These are phyloP conservation scores for Plectosphaerella plurivora DNA, from an alignment of 2,329 filamentous ascomycete species.

Conservation along the genomic window DNA sequence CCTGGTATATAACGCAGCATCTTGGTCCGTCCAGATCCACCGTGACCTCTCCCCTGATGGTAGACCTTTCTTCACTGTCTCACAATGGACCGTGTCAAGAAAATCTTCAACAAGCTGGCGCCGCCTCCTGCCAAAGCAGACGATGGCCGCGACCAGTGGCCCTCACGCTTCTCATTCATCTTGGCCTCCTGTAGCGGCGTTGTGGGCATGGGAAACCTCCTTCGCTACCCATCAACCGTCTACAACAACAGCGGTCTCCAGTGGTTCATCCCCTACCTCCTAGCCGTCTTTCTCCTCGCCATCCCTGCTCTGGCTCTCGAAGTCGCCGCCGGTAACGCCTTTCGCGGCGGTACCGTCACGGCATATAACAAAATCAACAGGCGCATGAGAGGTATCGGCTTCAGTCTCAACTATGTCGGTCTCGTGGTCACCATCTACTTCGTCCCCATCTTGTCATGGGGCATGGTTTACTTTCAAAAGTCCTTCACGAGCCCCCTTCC, in stretches of 20 bases:
- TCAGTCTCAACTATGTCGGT: slow-evolving; percentile 44
- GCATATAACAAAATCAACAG: slow-evolving; percentile 44
- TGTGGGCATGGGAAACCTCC: slow-evolving; percentile 49
- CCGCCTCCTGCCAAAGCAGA: slow-evolving; percentile 16
- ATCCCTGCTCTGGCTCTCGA: slow-evolving; percentile 50
- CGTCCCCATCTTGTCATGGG: slow-evolving; percentile 48
- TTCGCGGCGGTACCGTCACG: slow-evolving; percentile 45
- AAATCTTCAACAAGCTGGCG: slow-evolving; percentile 12
- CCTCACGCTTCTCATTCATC: slow-evolving; percentile 39
- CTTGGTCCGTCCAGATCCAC: too few relatives aligned
- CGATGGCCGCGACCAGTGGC: slow-evolving; percentile 37
- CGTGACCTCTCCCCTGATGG: too few relatives aligned
- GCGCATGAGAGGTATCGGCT: slow-evolving; percentile 44
- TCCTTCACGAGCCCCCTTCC: slow-evolving; percentile 48
- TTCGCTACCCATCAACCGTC: slow-evolving; percentile 49
- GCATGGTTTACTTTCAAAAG: slow-evolving; percentile 50
- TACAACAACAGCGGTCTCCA: slow-evolving; percentile 54
- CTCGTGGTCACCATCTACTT: slow-evolving; percentile 50
- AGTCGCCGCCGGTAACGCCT: slow-evolving; percentile 63
- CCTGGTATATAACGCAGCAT: too few relatives aligned
- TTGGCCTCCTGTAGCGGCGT: slow-evolving; percentile 48
- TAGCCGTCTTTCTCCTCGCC: slow-evolving; percentile 45
- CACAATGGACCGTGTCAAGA: slow-evolving; percentile 5
- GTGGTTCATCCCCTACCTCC: slow-evolving; percentile 51
- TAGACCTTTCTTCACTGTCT: too few relatives aligned